Conservation (phyloP, 2,329 filamentous ascomycete genomes). For the Trichoderma afroharzianum region DNA sequence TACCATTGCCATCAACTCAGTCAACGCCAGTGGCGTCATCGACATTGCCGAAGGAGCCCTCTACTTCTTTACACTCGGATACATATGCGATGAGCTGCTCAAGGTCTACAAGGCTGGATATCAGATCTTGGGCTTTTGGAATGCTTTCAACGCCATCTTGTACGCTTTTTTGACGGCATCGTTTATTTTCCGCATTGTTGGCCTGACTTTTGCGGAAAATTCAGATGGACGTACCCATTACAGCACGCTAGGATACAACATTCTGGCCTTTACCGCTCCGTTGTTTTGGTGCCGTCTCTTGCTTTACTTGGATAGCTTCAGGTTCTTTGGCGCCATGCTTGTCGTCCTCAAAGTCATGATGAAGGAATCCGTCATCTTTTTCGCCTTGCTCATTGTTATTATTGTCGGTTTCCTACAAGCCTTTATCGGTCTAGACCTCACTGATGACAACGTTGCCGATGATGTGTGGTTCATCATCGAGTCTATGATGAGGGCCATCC, state of each 20-base stretch:
- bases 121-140: constrained; percentile 94
- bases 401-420: constrained; percentile 86
- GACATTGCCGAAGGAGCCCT: constrained; percentile 80
- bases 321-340: constrained; percentile 97
- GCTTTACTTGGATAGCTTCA: constrained; percentile 87
- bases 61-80: constrained; percentile 88
- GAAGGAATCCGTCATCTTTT: constrained; percentile 94
- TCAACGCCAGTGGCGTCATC: constrained; percentile 79
- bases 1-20: constrained; percentile 88
- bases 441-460: constrained; percentile 65
- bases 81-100: constrained; percentile 78
- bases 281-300: constrained; percentile 96
- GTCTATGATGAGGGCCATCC: constrained; percentile 83
- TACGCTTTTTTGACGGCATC: constrained; percentile 77
- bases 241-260: constrained; percentile 87
- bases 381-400: constrained; percentile 81
- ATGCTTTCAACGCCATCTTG: constrained; percentile 82
- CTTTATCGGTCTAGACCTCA: constrained; percentile 85
- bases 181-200: constrained; percentile 74
- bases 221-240: constrained; percentile 50
- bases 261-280: constrained; percentile 86
- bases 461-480: constrained; percentile 73
- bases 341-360: constrained; percentile 95
- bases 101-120: constrained; percentile 95
- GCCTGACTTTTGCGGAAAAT: constrained; percentile 59